Base-by-base conservation (phyloP, 2,329 filamentous ascomycete genomes). In the Colletotrichum tabaci region DNA sequence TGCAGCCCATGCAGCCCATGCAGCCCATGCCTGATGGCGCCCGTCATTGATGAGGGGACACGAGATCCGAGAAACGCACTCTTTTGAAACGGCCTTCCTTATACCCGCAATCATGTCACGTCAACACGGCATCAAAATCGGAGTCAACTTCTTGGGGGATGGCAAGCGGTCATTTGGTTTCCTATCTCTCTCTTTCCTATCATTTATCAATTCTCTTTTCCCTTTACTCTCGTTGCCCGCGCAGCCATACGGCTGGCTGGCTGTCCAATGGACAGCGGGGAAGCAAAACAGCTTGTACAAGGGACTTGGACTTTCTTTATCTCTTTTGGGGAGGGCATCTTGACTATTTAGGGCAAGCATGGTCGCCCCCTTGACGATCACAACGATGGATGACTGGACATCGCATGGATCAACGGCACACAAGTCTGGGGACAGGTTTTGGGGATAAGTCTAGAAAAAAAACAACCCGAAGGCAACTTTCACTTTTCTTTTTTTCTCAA, bases 131-230 rank as follows among this genome's bases (percentile, higher is more conserved):
- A 71, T 71, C 53, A 52, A 61, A 57, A 47, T 52, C 42, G 68
- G 68, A 71, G 64, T 67, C 66, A 53, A 69, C 64, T 63, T 71
- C 61, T 16, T 16, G 58, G 57, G 67, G 68, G 58, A 71, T 60
- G 68, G 68, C 68, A 71, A 71, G 68, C 68, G 68, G 65, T 71
- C 68, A 71, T 68, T 68, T 71, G 68, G 49, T 56, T 68, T 68
- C 47, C 55, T 47, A 63, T 61, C 52, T 63, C 53, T 71, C 50
- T 42, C 47, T 62, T 42, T 62, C 44, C 23, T 61, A 50, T 46
- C 38, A 44, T 30, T 15, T 42, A 16, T 30, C 10, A 18, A 55
- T 47, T 62, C 60, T 62, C 30, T 52, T n/a, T 52, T 52, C 16
- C 46, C 35, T 55, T 26, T 26, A 62, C n/a, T 71, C 66, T 72